Conservation (phyloP, 768 basidiomycete species). For the Russula compacta region DNA sequence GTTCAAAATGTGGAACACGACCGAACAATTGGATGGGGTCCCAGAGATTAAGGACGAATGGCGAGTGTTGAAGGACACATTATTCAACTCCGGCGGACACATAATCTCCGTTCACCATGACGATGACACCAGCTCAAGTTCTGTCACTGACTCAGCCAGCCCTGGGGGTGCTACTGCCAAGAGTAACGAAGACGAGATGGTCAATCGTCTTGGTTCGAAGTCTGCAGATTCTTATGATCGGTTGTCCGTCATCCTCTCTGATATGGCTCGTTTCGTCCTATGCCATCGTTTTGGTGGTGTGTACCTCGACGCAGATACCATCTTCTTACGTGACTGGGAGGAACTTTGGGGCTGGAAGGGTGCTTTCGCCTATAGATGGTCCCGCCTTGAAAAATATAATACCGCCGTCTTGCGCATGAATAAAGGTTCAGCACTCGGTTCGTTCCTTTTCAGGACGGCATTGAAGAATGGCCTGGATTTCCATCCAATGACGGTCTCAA, state of each 20-base stretch:
- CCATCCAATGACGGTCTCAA: conserved; percentile 91
- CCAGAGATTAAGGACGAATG: conserved; percentile 88
- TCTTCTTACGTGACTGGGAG: conserved; percentile 96
- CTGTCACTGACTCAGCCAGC: conserved; percentile 19
- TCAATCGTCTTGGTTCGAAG: conserved; percentile 83
- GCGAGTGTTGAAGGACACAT: conserved; percentile 60
- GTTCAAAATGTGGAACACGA: conserved; percentile 98
- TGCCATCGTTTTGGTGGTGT: conserved; percentile 95
- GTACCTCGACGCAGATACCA: conserved; percentile 94
- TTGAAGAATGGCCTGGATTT: conserved; percentile 92
- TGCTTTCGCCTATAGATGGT: conserved; percentile 96
- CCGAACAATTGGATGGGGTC: conserved; percentile 88
- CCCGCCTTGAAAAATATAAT: conserved; percentile 86
- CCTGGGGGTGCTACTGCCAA: conserved; percentile 11
- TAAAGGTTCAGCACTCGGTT: conserved; percentile 84
- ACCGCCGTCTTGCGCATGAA: conserved; percentile 93
- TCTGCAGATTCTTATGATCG: conserved; percentile 84
- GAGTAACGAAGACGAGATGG: conserved; percentile 39
- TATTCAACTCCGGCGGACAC: conserved; percentile 85
- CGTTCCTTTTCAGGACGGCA: conserved; percentile 90
- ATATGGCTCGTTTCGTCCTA: conserved; percentile 96
- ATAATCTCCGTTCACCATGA: conserved; percentile 55
- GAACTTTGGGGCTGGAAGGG: conserved; percentile 96
- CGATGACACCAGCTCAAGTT: conserved; percentile 31
- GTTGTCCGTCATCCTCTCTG: conserved; percentile 86